These are phyloP conservation scores for Cordyceps javanica DNA, from an alignment of 2,329 filamentous ascomycete species.

Conservation along the genomic window DNA sequence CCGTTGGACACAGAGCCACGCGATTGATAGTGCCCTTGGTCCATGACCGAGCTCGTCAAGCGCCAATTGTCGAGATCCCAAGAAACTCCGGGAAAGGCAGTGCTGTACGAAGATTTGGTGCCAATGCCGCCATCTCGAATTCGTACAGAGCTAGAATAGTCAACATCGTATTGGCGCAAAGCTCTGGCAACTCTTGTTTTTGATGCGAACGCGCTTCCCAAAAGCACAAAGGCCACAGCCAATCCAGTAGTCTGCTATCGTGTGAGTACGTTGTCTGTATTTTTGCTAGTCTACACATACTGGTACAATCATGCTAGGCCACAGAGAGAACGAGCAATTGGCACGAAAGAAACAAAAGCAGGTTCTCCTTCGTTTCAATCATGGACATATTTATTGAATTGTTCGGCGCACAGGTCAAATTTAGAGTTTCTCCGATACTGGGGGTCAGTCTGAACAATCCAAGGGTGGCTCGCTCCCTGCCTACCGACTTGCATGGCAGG, in stretches of 20 bases:
- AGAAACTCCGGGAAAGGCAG: slow-evolving; percentile 21
- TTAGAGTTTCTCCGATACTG: too few relatives aligned
- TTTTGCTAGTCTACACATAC: neutral
- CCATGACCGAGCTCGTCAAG: slow-evolving; percentile 19
- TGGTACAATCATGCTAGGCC: neutral
- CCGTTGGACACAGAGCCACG: slow-evolving; percentile 25
- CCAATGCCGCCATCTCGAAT: neutral
- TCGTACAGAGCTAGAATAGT: neutral
- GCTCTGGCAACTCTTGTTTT: neutral
- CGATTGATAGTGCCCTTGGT: slow-evolving; percentile 22
- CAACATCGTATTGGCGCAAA: neutral
- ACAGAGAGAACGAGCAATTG: neutral
- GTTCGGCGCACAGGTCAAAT: too few relatives aligned
- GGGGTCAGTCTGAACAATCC: too few relatives aligned
- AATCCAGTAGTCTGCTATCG: neutral
- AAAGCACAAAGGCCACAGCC: neutral
- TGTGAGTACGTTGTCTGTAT: neutral
- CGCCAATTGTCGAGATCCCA: slow-evolving; percentile 24
- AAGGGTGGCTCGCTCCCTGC: too few relatives aligned
- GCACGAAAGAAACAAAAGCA: neutral
- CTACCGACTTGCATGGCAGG: too few relatives aligned
- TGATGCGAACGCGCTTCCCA: neutral
- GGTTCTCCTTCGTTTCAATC: too few relatives aligned
- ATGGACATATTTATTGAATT: neutral
- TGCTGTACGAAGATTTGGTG: slow-evolving; percentile 15